Percentiles rank a stretch among this genome's conserved stretches.
Evolutionary conservation across 495 filamentous ascomycete genomes (phyloP).

Genomic region (Clohesyomyces aquaticus): DNA sequence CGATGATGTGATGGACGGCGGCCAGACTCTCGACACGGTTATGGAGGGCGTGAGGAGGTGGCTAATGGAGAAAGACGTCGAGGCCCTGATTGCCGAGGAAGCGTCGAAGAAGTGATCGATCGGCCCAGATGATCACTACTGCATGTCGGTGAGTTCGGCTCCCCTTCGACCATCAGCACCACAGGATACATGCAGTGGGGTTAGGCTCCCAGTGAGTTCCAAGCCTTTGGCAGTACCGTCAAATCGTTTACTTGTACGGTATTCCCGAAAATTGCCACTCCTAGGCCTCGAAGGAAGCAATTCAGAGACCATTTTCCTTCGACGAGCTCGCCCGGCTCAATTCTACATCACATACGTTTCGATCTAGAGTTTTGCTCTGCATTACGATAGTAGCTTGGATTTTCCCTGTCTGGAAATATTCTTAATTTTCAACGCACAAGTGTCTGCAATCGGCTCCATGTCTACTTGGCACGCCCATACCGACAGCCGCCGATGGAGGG

Average conservation of each 20-base stretch:
- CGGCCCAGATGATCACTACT: background rate
- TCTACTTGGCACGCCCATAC: no score
- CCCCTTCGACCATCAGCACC: background rate
- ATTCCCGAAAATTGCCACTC: conserved; percentile 8
- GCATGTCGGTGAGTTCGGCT: background rate
- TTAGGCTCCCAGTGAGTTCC: no score
- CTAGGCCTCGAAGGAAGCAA: background rate
- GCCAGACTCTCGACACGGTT: conserved; percentile 63
- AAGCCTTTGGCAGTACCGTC: background rate
- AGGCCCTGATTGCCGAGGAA: conserved; percentile 59
- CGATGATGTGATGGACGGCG: conserved; percentile 70
- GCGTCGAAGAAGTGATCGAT: conserved; percentile 21
- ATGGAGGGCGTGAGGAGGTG: conserved; percentile 82
- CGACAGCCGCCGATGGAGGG: no score
- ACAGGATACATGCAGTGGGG: no score
- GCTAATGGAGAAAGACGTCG: conserved; percentile 77
- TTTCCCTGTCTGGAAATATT: no score
- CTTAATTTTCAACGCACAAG: no score
- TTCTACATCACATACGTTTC: no score
- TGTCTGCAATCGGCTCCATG: no score
- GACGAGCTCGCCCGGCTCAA: background rate
- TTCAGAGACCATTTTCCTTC: background rate
- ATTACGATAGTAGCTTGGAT: no score
- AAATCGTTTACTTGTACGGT: background rate
- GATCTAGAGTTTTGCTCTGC: no score